phyloP scores from a whole-genome alignment of 495 filamentous ascomycete species.

The Tuber umbilicatum region DNA sequence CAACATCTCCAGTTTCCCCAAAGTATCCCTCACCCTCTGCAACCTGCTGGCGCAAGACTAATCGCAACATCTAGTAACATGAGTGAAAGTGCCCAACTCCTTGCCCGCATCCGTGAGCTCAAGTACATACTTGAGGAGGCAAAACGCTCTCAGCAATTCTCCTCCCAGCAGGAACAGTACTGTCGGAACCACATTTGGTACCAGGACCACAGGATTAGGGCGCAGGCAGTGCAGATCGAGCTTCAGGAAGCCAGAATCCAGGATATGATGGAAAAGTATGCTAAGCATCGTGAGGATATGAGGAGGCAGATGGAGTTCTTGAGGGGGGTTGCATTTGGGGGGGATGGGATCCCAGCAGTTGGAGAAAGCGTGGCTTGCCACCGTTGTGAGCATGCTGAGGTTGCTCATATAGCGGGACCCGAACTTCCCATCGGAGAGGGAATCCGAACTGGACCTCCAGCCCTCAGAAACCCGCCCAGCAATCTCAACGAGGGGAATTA shows the following conservation, averaged over 20 bases:
- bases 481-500: background rate
- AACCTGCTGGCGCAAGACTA: background rate
- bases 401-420: background rate
- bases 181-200: background rate
- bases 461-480: background rate
- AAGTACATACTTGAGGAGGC: background rate
- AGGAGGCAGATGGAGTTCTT: background rate
- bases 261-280: background rate
- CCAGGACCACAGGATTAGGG: background rate
- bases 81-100: background rate
- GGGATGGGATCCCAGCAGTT: background rate
- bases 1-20: background rate
- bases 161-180: background rate
- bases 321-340: background rate
- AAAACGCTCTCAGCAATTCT: background rate
- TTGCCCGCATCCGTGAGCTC: background rate
- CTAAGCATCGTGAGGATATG: background rate
- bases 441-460: background rate
- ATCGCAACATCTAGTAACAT: background rate
- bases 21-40: background rate
- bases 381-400: background rate
- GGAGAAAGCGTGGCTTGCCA: too few species aligned
- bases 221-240: background rate
- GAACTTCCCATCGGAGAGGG: background rate
- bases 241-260: background rate